Evolutionary conservation across 148 eudicot species (phyloP).

Genomic region (Limonium bicolor): DNA sequence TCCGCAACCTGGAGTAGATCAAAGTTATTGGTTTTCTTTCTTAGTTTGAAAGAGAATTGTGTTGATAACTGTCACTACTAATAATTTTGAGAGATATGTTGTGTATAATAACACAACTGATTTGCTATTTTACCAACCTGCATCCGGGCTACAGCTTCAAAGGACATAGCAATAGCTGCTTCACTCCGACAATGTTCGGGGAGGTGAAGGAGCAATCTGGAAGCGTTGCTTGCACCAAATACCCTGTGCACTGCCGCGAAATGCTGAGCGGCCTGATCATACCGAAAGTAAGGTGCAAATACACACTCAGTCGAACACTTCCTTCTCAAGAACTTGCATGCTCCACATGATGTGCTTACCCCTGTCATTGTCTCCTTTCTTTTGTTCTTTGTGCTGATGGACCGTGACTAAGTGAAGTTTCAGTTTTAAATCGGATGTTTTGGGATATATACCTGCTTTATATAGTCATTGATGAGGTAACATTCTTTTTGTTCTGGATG

Average conservation of each 20-base stretch:
- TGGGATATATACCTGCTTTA: constrained; percentile 11
- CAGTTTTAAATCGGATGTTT: no score
- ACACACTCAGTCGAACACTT: no score
- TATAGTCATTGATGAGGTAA: constrained; percentile 19
- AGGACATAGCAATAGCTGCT: constrained; percentile 52
- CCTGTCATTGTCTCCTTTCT: constrained; percentile 50
- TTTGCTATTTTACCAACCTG: no score
- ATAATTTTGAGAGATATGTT: no score
- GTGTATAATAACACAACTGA: no score
- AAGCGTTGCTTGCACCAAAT: constrained; percentile 78
- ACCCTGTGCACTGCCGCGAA: constrained; percentile 77
- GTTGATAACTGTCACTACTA: no score
- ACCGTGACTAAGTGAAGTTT: neutral
- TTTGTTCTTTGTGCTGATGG: neutral
- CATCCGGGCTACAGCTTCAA: constrained; percentile 67
- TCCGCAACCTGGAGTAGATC: no score
- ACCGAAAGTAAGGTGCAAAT: no score
- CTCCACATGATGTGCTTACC: constrained; percentile 58
- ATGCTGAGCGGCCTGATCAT: constrained; percentile 43
- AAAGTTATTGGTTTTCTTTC: no score
- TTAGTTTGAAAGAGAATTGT: no score
- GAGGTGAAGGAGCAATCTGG: constrained; percentile 42
- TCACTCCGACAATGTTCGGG: constrained; percentile 37
- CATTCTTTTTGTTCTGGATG: constrained; percentile 1
- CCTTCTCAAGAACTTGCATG: no score